These are phyloP conservation scores for Candida ipomoeae DNA, from an alignment of 805 yeast species.

Conservation along the genomic window DNA sequence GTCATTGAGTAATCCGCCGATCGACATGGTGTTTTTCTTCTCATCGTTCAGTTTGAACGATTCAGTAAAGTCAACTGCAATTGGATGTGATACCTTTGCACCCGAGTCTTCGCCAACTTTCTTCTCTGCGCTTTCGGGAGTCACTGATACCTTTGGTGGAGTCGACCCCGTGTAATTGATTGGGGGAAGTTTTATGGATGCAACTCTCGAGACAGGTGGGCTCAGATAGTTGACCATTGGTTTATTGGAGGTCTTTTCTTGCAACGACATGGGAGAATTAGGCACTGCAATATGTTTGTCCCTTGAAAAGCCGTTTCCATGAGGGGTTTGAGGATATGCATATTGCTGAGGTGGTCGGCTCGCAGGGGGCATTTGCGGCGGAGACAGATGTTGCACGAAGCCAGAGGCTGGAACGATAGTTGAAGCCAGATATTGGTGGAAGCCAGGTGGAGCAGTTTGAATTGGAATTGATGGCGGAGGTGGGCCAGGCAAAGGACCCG, in stretches of 20 bases:
- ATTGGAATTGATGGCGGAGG: constrained; percentile 23
- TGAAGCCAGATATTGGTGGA: constrained; percentile 2
- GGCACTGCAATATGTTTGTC: constrained; percentile 1
- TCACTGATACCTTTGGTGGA: not conserved
- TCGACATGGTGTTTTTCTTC: constrained; percentile 28
- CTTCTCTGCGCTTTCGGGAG: not conserved
- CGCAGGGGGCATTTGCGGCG: not conserved
- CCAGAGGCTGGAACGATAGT: not conserved
- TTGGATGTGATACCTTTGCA: constrained; percentile 4
- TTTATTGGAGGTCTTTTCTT: not conserved
- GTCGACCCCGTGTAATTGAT: not conserved
- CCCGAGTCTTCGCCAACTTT: not conserved
- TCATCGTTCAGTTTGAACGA: constrained; percentile 12
- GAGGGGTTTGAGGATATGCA: not conserved
- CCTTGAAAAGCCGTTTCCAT: not conserved
- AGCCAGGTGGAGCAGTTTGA: not conserved
- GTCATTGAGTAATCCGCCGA: constrained; percentile 38
- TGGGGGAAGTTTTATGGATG: constrained; percentile 2
- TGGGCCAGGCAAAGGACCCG: constrained; percentile 42
- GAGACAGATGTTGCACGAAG: constrained; percentile 2
- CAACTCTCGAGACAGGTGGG: not conserved
- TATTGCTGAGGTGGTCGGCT: constrained; percentile 1
- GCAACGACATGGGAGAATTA: not conserved
- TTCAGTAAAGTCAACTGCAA: constrained; percentile 19
- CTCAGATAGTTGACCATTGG: not conserved